phyloP scores from a whole-genome alignment of 306 rosid genomes.

The Casuarina equisetifolia region DNA sequence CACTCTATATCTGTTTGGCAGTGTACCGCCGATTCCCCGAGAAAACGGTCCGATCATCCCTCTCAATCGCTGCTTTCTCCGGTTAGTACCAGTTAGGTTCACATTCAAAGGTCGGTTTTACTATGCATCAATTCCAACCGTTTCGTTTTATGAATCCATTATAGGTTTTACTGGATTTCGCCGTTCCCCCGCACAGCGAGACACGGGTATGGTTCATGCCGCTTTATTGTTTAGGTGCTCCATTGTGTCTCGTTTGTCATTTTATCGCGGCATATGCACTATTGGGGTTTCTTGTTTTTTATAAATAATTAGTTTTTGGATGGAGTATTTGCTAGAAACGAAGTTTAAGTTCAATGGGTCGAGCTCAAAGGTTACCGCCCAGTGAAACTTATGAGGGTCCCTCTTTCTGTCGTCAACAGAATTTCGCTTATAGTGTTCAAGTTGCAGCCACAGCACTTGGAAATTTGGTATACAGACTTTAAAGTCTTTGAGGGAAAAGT shows the following conservation, averaged over 20 bases:
- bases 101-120: slow-evolving; percentile 1
- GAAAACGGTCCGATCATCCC: neutral
- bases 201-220: neutral
- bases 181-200: neutral
- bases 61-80: neutral
- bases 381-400: too few species aligned
- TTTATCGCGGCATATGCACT: too few species aligned
- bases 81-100: neutral
- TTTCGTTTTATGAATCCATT: neutral
- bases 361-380: too few species aligned
- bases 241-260: neutral
- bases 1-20: neutral
- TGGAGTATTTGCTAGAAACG: too few species aligned
- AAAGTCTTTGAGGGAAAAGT: too few species aligned
- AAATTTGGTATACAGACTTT: too few species aligned
- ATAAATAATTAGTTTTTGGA: too few species aligned
- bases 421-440: too few species aligned
- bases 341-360: too few species aligned
- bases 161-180: slow-evolving; percentile 16
- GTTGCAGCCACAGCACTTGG: too few species aligned
- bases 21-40: neutral
- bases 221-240: neutral
- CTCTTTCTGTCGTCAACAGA: too few species aligned
- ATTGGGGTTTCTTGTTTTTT: too few species aligned
- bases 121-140: neutral